Percentiles rank a stretch among this genome's conserved stretches.
Evolutionary conservation across 495 filamentous ascomycete species (phyloP).

Genomic region (Podospora tetraspora): DNA sequence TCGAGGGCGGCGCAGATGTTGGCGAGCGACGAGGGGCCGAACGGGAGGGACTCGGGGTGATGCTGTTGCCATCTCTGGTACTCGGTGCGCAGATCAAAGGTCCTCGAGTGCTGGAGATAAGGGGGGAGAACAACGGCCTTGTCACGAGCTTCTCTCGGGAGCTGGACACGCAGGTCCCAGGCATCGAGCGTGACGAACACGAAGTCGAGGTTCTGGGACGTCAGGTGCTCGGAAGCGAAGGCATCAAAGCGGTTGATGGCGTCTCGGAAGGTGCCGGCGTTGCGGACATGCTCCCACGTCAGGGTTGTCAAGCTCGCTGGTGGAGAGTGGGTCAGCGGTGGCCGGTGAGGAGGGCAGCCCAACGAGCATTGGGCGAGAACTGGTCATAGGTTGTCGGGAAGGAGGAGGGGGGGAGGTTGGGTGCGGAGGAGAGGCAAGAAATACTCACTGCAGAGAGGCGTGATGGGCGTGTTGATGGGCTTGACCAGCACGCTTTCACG

Average conservation of each 20-base stretch:
- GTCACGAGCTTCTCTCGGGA: slow-evolving; percentile 93
- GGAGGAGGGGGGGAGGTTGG: slow-evolving; percentile 12
- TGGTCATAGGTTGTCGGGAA: neutral
- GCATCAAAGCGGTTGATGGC: slow-evolving; percentile 91
- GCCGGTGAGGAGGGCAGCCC: neutral
- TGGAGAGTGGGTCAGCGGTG: slow-evolving; percentile 22
- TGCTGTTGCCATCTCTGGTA: slow-evolving; percentile 98
- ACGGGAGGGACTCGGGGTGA: slow-evolving; percentile 93
- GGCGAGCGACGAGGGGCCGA: slow-evolving; percentile 87
- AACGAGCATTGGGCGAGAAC: slow-evolving; percentile 12
- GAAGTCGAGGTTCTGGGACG: slow-evolving; percentile 82
- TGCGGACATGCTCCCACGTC: slow-evolving; percentile 98
- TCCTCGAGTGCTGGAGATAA: slow-evolving; percentile 93
- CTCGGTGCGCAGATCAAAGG: slow-evolving; percentile 93
- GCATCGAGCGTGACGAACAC: slow-evolving; percentile 97
- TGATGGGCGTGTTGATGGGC: slow-evolving; percentile 97
- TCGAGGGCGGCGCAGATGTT: slow-evolving; percentile 98
- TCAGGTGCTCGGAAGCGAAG: slow-evolving; percentile 84
- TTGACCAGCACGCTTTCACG: slow-evolving; percentile 95
- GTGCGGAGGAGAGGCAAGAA: neutral
- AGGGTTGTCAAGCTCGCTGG: slow-evolving; percentile 92
- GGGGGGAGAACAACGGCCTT: slow-evolving; percentile 96
- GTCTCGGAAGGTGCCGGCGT: slow-evolving; percentile 92
- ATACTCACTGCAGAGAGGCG: slow-evolving; percentile 93
- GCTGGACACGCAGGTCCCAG: slow-evolving; percentile 96